Conservation (phyloP, 805 yeast species). For the Candida krabiensis region DNA sequence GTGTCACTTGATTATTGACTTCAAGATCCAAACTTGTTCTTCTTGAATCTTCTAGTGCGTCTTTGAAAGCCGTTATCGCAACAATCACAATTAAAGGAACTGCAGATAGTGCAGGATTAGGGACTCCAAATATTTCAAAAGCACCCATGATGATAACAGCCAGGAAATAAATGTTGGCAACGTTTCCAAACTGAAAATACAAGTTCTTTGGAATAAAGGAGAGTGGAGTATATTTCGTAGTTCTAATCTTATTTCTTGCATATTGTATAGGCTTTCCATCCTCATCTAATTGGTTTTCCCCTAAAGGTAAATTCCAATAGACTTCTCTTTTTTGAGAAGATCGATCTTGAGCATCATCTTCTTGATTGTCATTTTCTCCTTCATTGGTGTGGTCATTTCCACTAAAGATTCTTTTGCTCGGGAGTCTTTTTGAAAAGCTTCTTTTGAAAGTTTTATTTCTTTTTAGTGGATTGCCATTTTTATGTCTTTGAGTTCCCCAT, state of each 20-base stretch:
- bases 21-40: slow-evolving; percentile 71
- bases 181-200: slow-evolving; percentile 74
- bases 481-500: slow-evolving; percentile 89
- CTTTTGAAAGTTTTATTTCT: slow-evolving; percentile 57
- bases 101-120: slow-evolving; percentile 70
- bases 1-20: slow-evolving; percentile 72
- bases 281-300: slow-evolving; percentile 52
- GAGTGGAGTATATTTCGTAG: slow-evolving; percentile 92
- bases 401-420: slow-evolving; percentile 23
- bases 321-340: slow-evolving; percentile 42
- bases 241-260: slow-evolving; percentile 88
- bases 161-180: slow-evolving; percentile 89
- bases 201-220: slow-evolving; percentile 86
- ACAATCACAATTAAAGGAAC: slow-evolving; percentile 83
- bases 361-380: slow-evolving; percentile 33
- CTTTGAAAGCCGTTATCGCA: slow-evolving; percentile 70
- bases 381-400: slow-evolving; percentile 20
- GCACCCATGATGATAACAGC: slow-evolving; percentile 77
- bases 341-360: slow-evolving; percentile 27
- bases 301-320: slow-evolving; percentile 60
- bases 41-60: slow-evolving; percentile 79
- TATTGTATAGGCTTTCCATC: slow-evolving; percentile 62
- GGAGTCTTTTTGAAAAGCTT: slow-evolving; percentile 22
- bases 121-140: slow-evolving; percentile 76
- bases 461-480: slow-evolving; percentile 62